Conservation (phyloP, 2,329 filamentous ascomycete species). For the Catunica adiposa region DNA sequence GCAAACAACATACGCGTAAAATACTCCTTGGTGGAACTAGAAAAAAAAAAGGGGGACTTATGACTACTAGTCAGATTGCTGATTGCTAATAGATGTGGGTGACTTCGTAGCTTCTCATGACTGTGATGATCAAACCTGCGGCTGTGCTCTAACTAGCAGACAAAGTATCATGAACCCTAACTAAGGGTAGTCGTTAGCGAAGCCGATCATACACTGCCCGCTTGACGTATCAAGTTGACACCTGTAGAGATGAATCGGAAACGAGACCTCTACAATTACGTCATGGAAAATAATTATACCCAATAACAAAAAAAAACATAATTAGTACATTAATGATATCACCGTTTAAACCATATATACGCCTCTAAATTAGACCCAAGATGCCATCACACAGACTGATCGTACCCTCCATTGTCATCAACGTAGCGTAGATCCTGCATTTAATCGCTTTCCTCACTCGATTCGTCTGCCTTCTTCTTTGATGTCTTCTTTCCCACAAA, state of each 20-base stretch:
- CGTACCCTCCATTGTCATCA: not conserved
- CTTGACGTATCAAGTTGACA: not conserved
- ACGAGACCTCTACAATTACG: not conserved
- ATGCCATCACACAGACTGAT: not conserved
- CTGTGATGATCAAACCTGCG: conserved; percentile 1
- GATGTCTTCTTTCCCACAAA: conserved; percentile 17
- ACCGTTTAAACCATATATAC: not conserved
- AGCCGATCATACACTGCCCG: not conserved
- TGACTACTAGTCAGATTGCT: not conserved
- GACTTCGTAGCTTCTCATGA: not conserved
- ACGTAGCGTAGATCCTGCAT: not conserved
- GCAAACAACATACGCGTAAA: not conserved
- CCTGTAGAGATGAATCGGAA: not conserved
- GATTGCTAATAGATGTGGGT: not conserved
- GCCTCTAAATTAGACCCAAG: not conserved
- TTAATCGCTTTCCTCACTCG: conserved; percentile 2
- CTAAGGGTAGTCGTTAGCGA: not conserved
- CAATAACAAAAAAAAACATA: not conserved
- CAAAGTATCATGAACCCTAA: not conserved
- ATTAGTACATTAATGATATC: not conserved
- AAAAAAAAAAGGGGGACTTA: not conserved
- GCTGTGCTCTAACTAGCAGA: not conserved
- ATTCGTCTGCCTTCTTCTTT: conserved; percentile 15
- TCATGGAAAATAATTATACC: not conserved
- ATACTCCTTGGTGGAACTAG: not conserved